A percentile compares a stretch with the other conserved stretches of the same genome.
Conservation (phyloP, 179 eudicot genomes). For the Sideroxylon spinosum region DNA sequence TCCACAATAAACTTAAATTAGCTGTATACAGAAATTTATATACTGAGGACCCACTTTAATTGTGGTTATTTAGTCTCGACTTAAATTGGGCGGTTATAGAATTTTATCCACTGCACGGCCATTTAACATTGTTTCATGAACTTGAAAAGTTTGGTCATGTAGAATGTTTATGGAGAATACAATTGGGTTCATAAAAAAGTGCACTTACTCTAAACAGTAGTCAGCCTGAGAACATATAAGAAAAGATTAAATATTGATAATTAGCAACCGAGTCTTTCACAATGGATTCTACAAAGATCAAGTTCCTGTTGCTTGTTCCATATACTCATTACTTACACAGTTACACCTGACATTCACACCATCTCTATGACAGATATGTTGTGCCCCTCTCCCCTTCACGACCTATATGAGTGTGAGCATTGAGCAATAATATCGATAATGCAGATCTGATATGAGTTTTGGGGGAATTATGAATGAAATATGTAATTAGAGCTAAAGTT, state of each 20-base stretch:
- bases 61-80: not conserved
- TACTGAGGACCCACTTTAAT: not conserved
- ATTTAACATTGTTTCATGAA: not conserved
- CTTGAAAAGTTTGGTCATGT: no score
- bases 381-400: not conserved
- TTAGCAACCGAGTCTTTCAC: not conserved
- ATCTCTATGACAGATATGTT: not conserved
- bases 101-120: not conserved
- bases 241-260: no score
- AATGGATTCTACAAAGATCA: not conserved
- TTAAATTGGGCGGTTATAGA: not conserved
- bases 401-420: not conserved
- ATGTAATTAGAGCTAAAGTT: not conserved
- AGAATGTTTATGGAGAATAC: no score
- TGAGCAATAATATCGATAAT: not conserved
- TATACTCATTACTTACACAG: no score
- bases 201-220: no score
- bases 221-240: no score
- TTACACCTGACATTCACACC: no score
- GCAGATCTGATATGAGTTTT: not conserved
- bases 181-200: no score
- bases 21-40: no score
- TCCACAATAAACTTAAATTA: not conserved
- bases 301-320: no score
- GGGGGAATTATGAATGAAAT: no score